phyloP scores from a whole-genome alignment of 1,284 basidiomycete species.

The Athelia sp. region DNA sequence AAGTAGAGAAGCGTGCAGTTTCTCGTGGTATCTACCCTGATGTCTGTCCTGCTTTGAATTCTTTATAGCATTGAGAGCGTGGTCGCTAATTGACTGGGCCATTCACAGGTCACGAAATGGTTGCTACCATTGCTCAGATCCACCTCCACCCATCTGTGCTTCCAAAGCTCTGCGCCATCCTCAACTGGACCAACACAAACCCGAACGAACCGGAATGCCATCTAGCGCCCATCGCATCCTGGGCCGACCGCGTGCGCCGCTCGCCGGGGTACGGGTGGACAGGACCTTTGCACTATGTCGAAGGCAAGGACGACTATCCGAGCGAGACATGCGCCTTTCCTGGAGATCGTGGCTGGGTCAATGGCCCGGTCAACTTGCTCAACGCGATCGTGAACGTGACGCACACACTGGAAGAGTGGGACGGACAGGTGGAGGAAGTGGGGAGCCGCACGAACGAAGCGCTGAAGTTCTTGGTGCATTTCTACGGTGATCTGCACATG shows the following conservation, averaged over 20 bases:
- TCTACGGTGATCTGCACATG: conserved; percentile 88
- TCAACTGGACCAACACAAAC: conserved; percentile 43
- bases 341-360: conserved; percentile 75
- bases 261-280: conserved; percentile 59
- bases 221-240: conserved; percentile 77
- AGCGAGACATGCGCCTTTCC: conserved; percentile 72
- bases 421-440: conserved; percentile 16
- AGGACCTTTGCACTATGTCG: conserved; percentile 70
- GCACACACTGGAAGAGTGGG: conserved; percentile 46
- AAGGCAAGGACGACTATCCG: conserved; percentile 73
- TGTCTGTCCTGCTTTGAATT: too few species aligned
- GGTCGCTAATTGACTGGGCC: not conserved
- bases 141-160: conserved; percentile 77
- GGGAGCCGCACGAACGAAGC: conserved; percentile 49
- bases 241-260: conserved; percentile 76
- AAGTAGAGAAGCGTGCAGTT: not conserved
- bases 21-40: too few species aligned
- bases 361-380: conserved; percentile 67
- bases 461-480: conserved; percentile 87
- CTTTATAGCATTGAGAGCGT: not conserved
- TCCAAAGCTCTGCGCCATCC: conserved; percentile 64
- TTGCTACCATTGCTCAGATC: conserved; percentile 91
- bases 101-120: conserved; percentile 78
- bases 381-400: conserved; percentile 74
- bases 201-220: conserved; percentile 52